These are phyloP conservation scores for Cystobasidium sp. DNA, from an alignment of 1,284 basidiomycete species.

Conservation along the genomic window DNA sequence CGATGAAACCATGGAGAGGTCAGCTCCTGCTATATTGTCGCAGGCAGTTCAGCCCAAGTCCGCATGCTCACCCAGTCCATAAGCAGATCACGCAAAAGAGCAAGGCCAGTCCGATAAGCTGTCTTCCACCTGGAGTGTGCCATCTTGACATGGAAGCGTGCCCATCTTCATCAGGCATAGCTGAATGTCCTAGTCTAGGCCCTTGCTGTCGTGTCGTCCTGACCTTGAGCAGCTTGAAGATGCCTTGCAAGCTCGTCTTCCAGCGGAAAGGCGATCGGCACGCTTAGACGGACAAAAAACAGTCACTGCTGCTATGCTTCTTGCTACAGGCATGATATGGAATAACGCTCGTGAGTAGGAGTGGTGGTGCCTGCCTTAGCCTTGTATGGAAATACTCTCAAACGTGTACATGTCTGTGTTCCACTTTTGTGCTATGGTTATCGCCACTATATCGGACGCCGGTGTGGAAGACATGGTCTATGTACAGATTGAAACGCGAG, in stretches of 20 bases:
- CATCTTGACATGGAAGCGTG: background rate
- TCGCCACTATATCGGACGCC: too few relatives aligned
- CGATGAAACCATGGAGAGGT: too few relatives aligned
- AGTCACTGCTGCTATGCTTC: too few relatives aligned
- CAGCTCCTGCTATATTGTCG: background rate
- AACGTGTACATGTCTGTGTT: too few relatives aligned
- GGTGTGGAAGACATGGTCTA: too few relatives aligned
- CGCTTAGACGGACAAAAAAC: background rate
- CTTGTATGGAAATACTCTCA: too few relatives aligned
- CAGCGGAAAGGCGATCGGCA: background rate
- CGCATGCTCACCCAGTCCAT: constrained; percentile 65
- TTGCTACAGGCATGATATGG: too few relatives aligned
- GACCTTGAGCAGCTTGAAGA: background rate
- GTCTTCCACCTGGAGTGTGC: constrained; percentile 20
- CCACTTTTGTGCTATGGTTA: too few relatives aligned
- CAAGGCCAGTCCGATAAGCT: constrained; percentile 68
- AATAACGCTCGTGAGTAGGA: too few relatives aligned
- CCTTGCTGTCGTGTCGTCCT: background rate
- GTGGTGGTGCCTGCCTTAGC: too few relatives aligned
- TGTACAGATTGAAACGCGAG: too few relatives aligned
- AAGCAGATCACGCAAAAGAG: constrained; percentile 78
- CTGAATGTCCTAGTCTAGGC: background rate
- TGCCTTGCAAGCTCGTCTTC: background rate
- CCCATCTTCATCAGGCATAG: constrained; percentile 18
- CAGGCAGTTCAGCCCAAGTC: background rate